These are phyloP conservation scores for Piper betle DNA, from an alignment of 164 flowering plant genomes.

Conservation along the genomic window DNA sequence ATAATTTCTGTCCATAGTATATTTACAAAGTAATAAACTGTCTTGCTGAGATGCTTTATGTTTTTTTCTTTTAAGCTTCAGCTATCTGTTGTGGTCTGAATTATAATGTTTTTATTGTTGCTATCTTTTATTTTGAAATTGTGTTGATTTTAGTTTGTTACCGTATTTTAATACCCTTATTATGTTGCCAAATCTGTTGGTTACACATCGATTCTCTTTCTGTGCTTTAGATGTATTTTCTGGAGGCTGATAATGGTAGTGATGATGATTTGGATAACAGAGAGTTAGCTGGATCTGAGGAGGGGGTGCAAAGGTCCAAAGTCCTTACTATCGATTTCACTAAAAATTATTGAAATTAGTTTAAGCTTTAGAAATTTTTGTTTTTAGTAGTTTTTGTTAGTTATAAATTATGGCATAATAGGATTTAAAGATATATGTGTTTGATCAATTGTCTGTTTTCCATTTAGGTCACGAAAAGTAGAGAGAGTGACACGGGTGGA, in stretches of 20 bases:
- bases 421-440: neutral
- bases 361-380: neutral
- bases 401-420: neutral
- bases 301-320: constrained; percentile 40
- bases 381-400: neutral
- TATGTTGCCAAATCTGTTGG: constrained; percentile 1
- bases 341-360: neutral
- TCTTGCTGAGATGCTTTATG: too few relatives aligned
- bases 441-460: neutral
- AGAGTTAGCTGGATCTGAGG: constrained; percentile 20
- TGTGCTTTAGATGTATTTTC: constrained; percentile 45
- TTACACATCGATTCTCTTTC: neutral
- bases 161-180: neutral
- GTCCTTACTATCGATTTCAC: neutral
- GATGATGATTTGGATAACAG: constrained; percentile 41
- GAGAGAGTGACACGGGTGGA: constrained; percentile 68
- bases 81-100: too few relatives aligned
- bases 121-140: neutral
- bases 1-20: too few relatives aligned
- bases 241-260: constrained; percentile 46
- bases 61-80: too few relatives aligned
- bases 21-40: too few relatives aligned
- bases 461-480: constrained; percentile 34
- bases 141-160: neutral
- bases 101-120: neutral